Evolutionary conservation across 108 stramenopile genomes (phyloP).

Genomic region (Conticribra weissflogii): DNA sequence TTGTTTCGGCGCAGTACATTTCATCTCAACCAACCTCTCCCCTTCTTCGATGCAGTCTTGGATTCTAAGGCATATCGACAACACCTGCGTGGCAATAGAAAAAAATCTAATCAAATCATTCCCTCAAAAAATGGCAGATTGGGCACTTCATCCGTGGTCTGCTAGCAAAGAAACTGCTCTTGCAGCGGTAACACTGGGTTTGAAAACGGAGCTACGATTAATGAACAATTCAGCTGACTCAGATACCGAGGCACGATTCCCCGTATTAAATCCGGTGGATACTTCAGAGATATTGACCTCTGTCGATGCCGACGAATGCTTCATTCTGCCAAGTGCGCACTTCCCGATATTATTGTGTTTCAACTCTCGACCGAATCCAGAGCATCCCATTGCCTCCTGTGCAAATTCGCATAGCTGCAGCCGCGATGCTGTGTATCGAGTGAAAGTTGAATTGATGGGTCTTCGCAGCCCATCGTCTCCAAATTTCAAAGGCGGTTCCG

Average conservation of each 20-base stretch:
- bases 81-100: conserved; percentile 69
- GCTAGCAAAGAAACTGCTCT: conserved; percentile 77
- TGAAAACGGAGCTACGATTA: conserved; percentile 59
- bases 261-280: conserved; percentile 78
- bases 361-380: conserved; percentile 37
- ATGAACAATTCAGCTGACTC: conserved; percentile 27
- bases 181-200: conserved; percentile 61
- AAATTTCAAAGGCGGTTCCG: conserved; percentile 15
- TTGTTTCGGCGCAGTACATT: background rate
- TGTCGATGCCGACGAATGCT: conserved; percentile 73
- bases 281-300: conserved; percentile 57
- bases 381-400: conserved; percentile 3
- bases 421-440: conserved; percentile 63
- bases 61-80: conserved; percentile 72
- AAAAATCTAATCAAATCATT: conserved; percentile 72
- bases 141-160: conserved; percentile 82
- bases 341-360: conserved; percentile 85
- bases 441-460: conserved; percentile 59
- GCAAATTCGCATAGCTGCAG: conserved; percentile 24
- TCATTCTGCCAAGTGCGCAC: conserved; percentile 87
- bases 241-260: conserved; percentile 22
- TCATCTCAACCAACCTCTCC: conserved; percentile 14
- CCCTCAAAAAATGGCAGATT: conserved; percentile 79
- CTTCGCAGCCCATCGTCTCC: conserved; percentile 20
- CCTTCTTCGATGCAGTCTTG: conserved; percentile 64